Base-by-base conservation (phyloP, 371 early-diverging fungal species). In the Agmasoma carcini region DNA sequence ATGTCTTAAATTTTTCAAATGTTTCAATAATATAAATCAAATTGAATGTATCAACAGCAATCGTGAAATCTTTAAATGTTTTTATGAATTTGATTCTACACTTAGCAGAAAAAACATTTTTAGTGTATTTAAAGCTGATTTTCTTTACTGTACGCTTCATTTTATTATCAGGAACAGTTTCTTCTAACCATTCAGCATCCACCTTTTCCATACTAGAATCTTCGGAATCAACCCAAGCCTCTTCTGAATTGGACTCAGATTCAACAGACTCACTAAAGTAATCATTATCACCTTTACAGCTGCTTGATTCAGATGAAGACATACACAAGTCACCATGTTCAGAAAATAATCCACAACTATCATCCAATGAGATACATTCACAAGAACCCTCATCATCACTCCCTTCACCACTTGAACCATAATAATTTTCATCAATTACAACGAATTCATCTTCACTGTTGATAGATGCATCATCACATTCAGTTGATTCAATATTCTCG, bases 221-320 rank as follows among this genome's bases (percentile, higher is more conserved):
- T n/a, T 63, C 63, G 6, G 63, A 63, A 30, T 68, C 68, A n/a
- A 26, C 54, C 68, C 68, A 68, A 3, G 59, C 63, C 2, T 1
- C 34, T 26, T 61, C 48, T 1, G n/a, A 6, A 22, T 46, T 30
- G 6, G 40, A 49, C n/a, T 39, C 58, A 22, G n/a, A 19, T 9
- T 19, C 9, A 29, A 26, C 22, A 26, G 14, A 11, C 1, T 45
- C 54, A 15, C 51, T 37, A 34, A 65, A 47, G 27, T 49, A 65
- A 29, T 48, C 48, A 37, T 50, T 49, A 15, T 65, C 65, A 31
- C 58, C 48, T 19, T 55, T 57, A n/a, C 20, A 31, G 31, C 30
- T 39, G 2, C 40, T 36, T n/a, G 9, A n/a, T n/a, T n/a, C n/a
- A n/a, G n/a, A n/a, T n/a, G n/a, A n/a, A n/a, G n/a, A n/a, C n/a